These are phyloP conservation scores for Dipsacomyces acuminosporus DNA, from an alignment of 371 early-diverging fungal species.

Conservation along the genomic window DNA sequence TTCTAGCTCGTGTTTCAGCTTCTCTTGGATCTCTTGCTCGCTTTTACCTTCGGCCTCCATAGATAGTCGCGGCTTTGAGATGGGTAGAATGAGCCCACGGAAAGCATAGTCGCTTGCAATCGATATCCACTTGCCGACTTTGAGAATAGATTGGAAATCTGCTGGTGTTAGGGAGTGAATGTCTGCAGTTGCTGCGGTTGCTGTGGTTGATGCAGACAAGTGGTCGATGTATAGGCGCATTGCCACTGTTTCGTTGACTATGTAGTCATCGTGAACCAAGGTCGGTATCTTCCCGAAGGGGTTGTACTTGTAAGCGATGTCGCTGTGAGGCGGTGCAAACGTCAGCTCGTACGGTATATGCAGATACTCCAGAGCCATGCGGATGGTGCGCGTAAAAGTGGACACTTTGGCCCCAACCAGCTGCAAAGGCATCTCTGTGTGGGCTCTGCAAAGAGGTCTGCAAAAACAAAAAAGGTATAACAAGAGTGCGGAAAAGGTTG, in stretches of 20 bases:
- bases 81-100: conserved; percentile 27
- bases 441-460: no score
- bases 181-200: no score
- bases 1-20: conserved; percentile 9
- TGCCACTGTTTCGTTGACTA: conserved; percentile 36
- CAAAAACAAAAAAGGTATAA: no score
- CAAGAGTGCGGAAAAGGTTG: no score
- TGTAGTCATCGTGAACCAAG: conserved; percentile 16
- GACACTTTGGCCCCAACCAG: conserved; percentile 44
- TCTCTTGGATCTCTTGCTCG: conserved; percentile 25
- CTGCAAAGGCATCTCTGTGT: not conserved
- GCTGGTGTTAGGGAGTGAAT: conserved; percentile 22
- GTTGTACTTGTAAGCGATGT: conserved; percentile 41
- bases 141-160: conserved; percentile 17
- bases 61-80: conserved; percentile 29
- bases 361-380: conserved; percentile 40
- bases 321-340: conserved; percentile 23
- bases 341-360: conserved; percentile 24
- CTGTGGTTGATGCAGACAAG: not conserved
- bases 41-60: conserved; percentile 22
- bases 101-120: conserved; percentile 43
- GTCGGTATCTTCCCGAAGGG: conserved; percentile 49
- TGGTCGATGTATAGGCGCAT: conserved; percentile 44
- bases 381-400: conserved; percentile 46
- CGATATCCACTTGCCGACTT: conserved; percentile 38